phyloP scores from a whole-genome alignment of 805 yeast genomes.

The Zygoascus flipseniorum region DNA sequence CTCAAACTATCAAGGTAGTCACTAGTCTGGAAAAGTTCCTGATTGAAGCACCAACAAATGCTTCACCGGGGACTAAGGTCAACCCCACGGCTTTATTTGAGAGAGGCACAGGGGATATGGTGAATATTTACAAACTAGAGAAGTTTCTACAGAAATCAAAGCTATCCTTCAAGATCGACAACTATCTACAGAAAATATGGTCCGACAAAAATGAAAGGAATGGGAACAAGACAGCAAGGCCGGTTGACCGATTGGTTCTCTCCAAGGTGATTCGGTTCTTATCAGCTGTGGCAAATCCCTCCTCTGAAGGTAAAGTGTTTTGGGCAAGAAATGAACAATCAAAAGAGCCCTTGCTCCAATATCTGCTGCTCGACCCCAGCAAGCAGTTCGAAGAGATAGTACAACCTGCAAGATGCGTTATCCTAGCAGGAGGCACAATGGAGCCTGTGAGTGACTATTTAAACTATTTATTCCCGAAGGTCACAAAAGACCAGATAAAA shows the following conservation, averaged over 20 bases:
- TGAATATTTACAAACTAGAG: constrained; percentile 62
- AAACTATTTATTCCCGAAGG: constrained; percentile 55
- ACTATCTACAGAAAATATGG: constrained; percentile 40
- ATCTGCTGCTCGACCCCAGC: constrained; percentile 74
- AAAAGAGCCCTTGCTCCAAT: constrained; percentile 38
- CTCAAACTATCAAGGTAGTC: constrained; percentile 53
- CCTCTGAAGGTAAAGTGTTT: constrained; percentile 70
- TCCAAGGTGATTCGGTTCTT: constrained; percentile 62
- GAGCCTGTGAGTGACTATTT: constrained; percentile 73
- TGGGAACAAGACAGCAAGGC: constrained; percentile 4
- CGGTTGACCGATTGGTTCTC: constrained; percentile 35
- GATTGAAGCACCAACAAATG: constrained; percentile 19
- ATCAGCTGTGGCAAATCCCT: constrained; percentile 58
- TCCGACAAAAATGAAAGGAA: constrained; percentile 4
- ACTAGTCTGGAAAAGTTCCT: constrained; percentile 45
- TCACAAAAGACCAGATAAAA: constrained; percentile 34
- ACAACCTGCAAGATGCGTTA: constrained; percentile 55
- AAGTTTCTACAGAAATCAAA: constrained; percentile 58
- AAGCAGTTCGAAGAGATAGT: constrained; percentile 58
- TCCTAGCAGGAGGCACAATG: constrained; percentile 94
- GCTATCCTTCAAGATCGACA: constrained; percentile 76
- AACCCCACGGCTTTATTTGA: constrained; percentile 44
- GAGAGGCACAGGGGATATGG: constrained; percentile 54
- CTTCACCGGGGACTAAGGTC: constrained; percentile 48
- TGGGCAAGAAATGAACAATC: constrained; percentile 38